Evolutionary conservation across 306 rosid genomes (phyloP).

Genomic region (Lithocarpus polystachyus): DNA sequence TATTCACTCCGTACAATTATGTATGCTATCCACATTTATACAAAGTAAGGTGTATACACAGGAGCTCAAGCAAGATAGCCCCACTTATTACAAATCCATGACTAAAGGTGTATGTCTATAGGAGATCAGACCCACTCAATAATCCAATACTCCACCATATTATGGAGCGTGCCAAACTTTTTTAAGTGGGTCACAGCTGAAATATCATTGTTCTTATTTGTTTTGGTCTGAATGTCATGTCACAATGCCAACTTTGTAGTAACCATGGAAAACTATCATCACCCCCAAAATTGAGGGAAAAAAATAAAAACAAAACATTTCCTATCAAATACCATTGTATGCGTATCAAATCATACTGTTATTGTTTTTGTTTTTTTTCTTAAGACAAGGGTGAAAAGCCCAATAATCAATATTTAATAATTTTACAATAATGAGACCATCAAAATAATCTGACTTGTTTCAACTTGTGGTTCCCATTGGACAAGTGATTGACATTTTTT

Average conservation of each 20-base stretch:
- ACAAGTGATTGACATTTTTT: background rate
- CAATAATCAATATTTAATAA: background rate
- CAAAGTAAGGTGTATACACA: background rate
- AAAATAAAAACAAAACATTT: background rate
- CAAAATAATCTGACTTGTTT: background rate
- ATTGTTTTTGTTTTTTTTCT: background rate
- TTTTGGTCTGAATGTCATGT: background rate
- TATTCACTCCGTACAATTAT: background rate
- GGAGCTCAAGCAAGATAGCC: too few relatives aligned
- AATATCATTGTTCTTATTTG: constrained; percentile 13
- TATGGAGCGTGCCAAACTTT: constrained; percentile 13
- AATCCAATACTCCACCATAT: constrained; percentile 8
- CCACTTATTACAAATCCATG: too few relatives aligned
- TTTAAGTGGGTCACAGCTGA: constrained; percentile 4
- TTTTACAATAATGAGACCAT: background rate
- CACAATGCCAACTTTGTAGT: background rate
- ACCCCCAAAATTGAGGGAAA: background rate
- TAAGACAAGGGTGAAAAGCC: background rate
- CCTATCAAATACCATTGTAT: background rate
- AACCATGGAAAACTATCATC: background rate
- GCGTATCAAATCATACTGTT: background rate
- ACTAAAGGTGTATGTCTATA: too few relatives aligned
- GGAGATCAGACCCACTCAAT: constrained; percentile 1
- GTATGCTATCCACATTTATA: background rate
- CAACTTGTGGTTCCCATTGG: background rate